phyloP scores from a whole-genome alignment of 345 rosid species.

The Eucalyptus guilfoylei region DNA sequence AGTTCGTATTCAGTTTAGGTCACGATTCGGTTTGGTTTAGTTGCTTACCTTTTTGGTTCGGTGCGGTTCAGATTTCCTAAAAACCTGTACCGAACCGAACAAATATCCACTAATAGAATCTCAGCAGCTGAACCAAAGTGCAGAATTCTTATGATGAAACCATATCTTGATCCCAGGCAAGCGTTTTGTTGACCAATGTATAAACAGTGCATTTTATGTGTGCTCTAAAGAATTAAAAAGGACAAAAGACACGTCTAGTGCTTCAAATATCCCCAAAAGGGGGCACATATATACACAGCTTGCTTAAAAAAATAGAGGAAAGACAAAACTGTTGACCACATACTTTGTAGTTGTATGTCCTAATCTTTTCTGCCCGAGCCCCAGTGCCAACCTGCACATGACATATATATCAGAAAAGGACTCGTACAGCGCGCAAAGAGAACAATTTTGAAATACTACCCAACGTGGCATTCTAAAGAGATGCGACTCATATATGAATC shows the following conservation, averaged over 20 bases:
- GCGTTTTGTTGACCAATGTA: no score
- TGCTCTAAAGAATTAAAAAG: not conserved
- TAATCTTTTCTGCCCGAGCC: slow-evolving; percentile 90
- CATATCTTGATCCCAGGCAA: not conserved
- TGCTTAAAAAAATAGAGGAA: not conserved
- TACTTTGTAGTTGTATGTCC: slow-evolving; percentile 94
- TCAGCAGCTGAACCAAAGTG: not conserved
- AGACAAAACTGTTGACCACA: not conserved
- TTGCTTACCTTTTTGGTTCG: no score
- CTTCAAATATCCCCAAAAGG: not conserved
- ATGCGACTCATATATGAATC: not conserved
- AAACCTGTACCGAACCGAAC: no score
- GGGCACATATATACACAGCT: not conserved
- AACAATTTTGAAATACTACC: not conserved
- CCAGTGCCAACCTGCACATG: slow-evolving; percentile 79
- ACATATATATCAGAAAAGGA: not conserved
- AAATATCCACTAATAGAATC: not conserved
- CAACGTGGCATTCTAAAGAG: not conserved
- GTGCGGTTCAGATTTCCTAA: no score
- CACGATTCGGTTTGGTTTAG: no score
- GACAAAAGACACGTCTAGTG: not conserved
- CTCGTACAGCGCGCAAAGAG: not conserved
- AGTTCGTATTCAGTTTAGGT: no score
- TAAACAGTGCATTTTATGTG: not conserved
- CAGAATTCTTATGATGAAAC: not conserved